A percentile compares a stretch with the other conserved stretches of the same genome.
Conservation (phyloP, 2,329 filamentous ascomycete genomes). For the Lecanoromycetidae sp. region DNA sequence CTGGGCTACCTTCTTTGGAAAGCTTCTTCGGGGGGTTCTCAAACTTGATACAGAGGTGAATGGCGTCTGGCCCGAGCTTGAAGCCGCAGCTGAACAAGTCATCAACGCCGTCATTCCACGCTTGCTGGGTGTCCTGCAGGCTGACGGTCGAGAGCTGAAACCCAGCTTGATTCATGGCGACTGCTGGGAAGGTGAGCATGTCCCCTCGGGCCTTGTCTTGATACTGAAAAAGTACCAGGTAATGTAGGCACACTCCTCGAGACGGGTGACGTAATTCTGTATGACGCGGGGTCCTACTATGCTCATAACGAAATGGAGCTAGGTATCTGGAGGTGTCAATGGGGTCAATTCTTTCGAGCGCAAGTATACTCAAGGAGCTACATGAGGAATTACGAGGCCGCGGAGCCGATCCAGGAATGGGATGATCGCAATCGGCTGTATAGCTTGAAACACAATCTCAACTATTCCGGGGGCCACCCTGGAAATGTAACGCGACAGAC, state of each 20-base stretch:
- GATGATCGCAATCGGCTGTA: conserved; percentile 26
- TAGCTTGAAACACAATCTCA: conserved; percentile 18
- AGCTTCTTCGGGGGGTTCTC: conserved; percentile 23
- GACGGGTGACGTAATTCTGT: conserved; percentile 26
- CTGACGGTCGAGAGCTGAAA: background rate
- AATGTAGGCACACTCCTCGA: conserved; percentile 26
- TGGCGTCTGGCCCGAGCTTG: conserved; percentile 17
- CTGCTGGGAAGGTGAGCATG: background rate
- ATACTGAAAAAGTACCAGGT: conserved; percentile 12
- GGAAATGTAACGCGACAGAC: conserved; percentile 1
- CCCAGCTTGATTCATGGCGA: background rate
- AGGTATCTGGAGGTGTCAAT: conserved; percentile 22
- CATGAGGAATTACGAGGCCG: conserved; percentile 18
- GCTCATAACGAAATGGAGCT: conserved; percentile 32
- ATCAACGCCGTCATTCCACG: conserved; percentile 3
- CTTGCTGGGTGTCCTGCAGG: background rate
- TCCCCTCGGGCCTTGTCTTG: background rate
- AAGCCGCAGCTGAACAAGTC: conserved; percentile 6
- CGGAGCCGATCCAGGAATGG: conserved; percentile 23
- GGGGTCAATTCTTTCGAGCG: conserved; percentile 16
- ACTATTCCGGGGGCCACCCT: background rate
- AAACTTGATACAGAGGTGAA: conserved; percentile 24
- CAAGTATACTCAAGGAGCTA: conserved; percentile 18
- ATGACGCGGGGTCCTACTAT: conserved; percentile 30
- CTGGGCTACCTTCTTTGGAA: conserved; percentile 30